phyloP scores from a whole-genome alignment of 257 asterid genomes.

The Solanum chmielewskii region DNA sequence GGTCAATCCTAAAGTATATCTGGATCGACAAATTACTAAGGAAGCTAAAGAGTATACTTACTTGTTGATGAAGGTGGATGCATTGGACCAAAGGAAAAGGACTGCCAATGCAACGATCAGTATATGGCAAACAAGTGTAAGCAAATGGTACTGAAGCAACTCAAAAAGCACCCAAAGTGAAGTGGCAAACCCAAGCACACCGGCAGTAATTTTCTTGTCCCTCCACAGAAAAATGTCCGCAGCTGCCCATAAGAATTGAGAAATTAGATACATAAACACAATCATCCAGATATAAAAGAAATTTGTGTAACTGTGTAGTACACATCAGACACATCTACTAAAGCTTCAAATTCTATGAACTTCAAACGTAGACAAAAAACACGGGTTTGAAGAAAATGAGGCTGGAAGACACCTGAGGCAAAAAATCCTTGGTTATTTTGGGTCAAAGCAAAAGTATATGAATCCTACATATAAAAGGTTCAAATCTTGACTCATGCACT shows the following conservation, averaged over 20 bases:
- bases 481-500: not conserved
- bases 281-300: not conserved
- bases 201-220: conserved; percentile 70
- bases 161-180: conserved; percentile 87
- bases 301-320: not conserved
- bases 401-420: not conserved
- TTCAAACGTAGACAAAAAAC: not conserved
- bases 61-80: conserved; percentile 72
- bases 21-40: not conserved
- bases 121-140: conserved; percentile 75
- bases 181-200: conserved; percentile 75
- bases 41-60: conserved; percentile 12
- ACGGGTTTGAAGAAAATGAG: not conserved
- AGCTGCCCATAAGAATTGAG: conserved; percentile 28
- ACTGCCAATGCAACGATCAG: conserved; percentile 60
- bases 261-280: not conserved
- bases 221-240: conserved; percentile 94
- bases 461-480: not conserved
- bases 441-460: not conserved
- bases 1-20: not conserved
- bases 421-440: not conserved
- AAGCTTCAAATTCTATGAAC: not conserved
- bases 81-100: conserved; percentile 79
- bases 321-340: not conserved
- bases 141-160: conserved; percentile 78